Evolutionary conservation across 495 filamentous ascomycete genomes (phyloP).

Genomic region (Penicillium waksmanii): DNA sequence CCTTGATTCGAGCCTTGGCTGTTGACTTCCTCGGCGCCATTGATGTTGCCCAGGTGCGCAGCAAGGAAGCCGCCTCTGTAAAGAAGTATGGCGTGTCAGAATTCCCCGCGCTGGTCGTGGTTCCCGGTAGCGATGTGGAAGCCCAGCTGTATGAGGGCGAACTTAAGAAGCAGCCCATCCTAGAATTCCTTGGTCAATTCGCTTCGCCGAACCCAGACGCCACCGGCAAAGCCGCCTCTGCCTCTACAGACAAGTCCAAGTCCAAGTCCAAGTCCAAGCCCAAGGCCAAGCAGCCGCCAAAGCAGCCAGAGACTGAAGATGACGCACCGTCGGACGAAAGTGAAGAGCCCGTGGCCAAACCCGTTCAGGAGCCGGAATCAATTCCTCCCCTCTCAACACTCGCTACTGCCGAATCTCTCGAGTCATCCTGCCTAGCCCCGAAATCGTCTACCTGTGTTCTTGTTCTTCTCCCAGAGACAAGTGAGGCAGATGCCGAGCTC

Average conservation of each 20-base stretch:
- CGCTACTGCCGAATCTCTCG: constrained; percentile 60
- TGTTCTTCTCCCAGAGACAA: constrained; percentile 66
- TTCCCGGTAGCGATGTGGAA: constrained; percentile 73
- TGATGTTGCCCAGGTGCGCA: constrained; percentile 80
- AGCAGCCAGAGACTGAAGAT: constrained; percentile 35
- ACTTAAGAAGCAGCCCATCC: constrained; percentile 81
- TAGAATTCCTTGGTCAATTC: constrained; percentile 80
- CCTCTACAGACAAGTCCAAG: constrained; percentile 52
- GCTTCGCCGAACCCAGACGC: constrained; percentile 72
- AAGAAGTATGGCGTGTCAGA: constrained; percentile 74
- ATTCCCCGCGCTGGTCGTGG: constrained; percentile 79
- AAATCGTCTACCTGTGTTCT: constrained; percentile 88
- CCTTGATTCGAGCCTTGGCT: constrained; percentile 80
- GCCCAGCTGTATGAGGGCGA: constrained; percentile 79
- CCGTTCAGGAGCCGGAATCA: constrained; percentile 46
- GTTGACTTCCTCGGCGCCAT: constrained; percentile 89
- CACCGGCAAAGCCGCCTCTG: constrained; percentile 34
- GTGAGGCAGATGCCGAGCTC: constrained; percentile 51
- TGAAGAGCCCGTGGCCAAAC: constrained; percentile 43
- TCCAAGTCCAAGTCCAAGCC: constrained; percentile 50
- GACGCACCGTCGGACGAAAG: constrained; percentile 50
- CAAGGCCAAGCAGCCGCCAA: constrained; percentile 36
- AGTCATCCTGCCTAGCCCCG: constrained; percentile 69
- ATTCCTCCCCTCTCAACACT: constrained; percentile 54
- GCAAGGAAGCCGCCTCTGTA: constrained; percentile 75